Evolutionary conservation across 768 basidiomycete species (phyloP), one percentile per base, ranked within the genome.

Genomic region (Tricholoma matsutake): DNA sequence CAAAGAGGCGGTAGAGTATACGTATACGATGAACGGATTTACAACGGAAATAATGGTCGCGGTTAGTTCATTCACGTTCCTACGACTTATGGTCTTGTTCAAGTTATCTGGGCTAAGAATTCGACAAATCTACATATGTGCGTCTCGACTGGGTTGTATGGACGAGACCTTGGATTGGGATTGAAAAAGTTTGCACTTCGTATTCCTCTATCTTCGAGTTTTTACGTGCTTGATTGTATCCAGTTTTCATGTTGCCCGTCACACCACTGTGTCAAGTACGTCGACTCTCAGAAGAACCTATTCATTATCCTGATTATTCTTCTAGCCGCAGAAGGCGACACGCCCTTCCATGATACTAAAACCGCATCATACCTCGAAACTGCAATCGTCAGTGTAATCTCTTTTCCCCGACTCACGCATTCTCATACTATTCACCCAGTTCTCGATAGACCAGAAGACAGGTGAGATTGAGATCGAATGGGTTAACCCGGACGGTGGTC

Each of bases 401-500:
- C 8, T 31, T 35, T 47, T 29, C 39, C 35, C 20, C 18, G 6
- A 20, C 18, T n/a, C 52, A 28, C 3, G 25, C 37, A 31, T 54
- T 20, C 32, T 20, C 11, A 45, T 49, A 7, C 2, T 31, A 2
- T 29, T 28, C 29, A 14, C 51, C 1, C 32, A 71, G 68, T 69
- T 68, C 61, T 62, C 64, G 2, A 52, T 66, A 16, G 39, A 63
- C 47, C 54, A 45, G 22, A 57, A 58, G 13, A 61, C 62, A 9
- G 56, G 56, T 28, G 68, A 71, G 49, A 66, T 71, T 41, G 62
- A 63, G 25, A 55, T 65, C 8, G 61, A 61, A 25, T 71, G 68
- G 68, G 63, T 65, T 6, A 68, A 71, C 43, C 63, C 62, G 1
- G 62, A 69, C 47, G 66, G 63, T 20, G 69, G 60, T 6, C 63